A percentile compares a stretch with the other conserved stretches of the same genome.
These are phyloP conservation scores for Aureobasidium sp. DNA, from an alignment of 2,329 filamentous ascomycete species.

Conservation along the genomic window DNA sequence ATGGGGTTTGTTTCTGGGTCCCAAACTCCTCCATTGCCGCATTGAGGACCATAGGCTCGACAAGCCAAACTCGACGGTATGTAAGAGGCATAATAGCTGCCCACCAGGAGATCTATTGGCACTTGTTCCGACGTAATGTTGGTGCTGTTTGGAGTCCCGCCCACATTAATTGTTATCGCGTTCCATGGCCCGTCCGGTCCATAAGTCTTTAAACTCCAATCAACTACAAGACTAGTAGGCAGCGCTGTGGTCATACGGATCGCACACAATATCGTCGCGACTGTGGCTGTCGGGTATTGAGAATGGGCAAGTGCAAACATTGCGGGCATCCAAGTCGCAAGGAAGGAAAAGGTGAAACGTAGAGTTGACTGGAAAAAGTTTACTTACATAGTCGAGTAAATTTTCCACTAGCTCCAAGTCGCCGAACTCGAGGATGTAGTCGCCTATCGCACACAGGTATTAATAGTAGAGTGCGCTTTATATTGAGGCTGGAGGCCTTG, in stretches of 20 bases:
- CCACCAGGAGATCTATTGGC: neutral
- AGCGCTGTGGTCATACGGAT: neutral
- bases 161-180: neutral
- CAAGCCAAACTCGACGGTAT: neutral
- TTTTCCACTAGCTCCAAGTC: too few relatives aligned
- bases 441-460: too few relatives aligned
- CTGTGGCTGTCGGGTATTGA: too few relatives aligned
- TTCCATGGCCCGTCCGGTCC: constrained; percentile 1
- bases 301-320: too few relatives aligned
- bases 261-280: neutral
- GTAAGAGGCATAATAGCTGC: neutral
- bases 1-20: neutral
- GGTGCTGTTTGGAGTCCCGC: neutral
- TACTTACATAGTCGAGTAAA: too few relatives aligned
- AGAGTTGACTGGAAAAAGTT: too few relatives aligned
- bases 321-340: too few relatives aligned
- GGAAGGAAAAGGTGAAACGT: too few relatives aligned
- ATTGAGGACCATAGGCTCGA: neutral
- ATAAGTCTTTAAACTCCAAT: neutral
- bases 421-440: too few relatives aligned
- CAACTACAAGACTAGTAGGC: neutral
- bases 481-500: too few relatives aligned
- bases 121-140: neutral
- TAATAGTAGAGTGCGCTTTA: too few relatives aligned
- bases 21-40: neutral